Conservation (phyloP, 2,329 filamentous ascomycete genomes). For the Beauveria rudraprayagi region DNA sequence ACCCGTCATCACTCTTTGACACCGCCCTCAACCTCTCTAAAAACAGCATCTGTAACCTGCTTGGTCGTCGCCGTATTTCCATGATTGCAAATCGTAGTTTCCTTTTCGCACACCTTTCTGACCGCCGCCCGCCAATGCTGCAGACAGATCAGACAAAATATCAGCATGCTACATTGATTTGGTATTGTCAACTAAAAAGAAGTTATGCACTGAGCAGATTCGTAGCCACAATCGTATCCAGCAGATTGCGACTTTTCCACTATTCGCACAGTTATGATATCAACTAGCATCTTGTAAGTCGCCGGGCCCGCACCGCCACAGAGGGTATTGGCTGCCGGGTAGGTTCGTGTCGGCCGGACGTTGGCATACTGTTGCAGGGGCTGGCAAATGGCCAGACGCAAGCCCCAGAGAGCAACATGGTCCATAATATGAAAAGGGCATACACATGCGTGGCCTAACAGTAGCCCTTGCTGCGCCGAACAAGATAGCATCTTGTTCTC, state of each 20-base stretch:
- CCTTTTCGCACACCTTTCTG: conserved; percentile 48
- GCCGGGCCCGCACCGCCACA: conserved; percentile 37
- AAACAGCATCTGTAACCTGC: conserved; percentile 27
- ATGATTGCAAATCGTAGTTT: conserved; percentile 45
- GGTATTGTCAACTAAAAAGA: too few species aligned
- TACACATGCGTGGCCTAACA: conserved; percentile 17
- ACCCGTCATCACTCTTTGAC: conserved; percentile 12
- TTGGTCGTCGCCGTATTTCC: conserved; percentile 36
- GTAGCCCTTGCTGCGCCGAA: conserved; percentile 59
- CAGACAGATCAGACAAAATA: too few species aligned
- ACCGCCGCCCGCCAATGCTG: conserved; percentile 28
- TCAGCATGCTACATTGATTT: too few species aligned
- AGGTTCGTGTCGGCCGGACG: conserved; percentile 56
- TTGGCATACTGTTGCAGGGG: conserved; percentile 60
- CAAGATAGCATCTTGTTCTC: conserved; percentile 48
- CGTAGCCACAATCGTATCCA: conserved; percentile 57
- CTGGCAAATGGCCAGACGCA: conserved; percentile 57
- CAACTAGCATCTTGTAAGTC: conserved; percentile 51
- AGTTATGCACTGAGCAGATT: conserved; percentile 26
- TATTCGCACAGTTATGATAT: conserved; percentile 59
- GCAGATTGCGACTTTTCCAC: conserved; percentile 47
- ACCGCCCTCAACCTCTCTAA: conserved; percentile 15
- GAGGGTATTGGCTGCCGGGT: conserved; percentile 48
- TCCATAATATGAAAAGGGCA: conserved; percentile 43
- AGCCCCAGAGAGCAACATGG: conserved; percentile 57